Percentiles rank a stretch among this genome's conserved stretches.
phyloP scores from a whole-genome alignment of 306 rosid species.

The Quercus berberidifolia region DNA sequence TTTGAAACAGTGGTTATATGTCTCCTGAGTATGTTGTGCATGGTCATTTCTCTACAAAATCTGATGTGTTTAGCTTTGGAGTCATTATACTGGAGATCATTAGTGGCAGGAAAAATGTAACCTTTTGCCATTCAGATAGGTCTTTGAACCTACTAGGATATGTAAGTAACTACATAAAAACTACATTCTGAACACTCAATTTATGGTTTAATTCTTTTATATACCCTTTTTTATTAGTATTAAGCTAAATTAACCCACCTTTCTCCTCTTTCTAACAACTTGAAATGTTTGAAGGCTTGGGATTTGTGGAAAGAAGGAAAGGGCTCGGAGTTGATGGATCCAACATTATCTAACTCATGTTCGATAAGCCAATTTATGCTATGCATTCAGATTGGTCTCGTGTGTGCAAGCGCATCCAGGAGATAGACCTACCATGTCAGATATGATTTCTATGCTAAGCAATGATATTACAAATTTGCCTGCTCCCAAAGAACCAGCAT shows the following conservation, averaged over 20 bases:
- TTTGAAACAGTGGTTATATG: slow-evolving; percentile 12
- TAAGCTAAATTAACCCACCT: background rate
- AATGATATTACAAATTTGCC: slow-evolving; percentile 7
- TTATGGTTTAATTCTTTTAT: background rate
- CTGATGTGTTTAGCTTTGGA: slow-evolving; percentile 16
- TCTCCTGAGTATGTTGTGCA: slow-evolving; percentile 17
- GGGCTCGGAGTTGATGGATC: slow-evolving; percentile 28
- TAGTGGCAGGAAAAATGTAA: slow-evolving; percentile 15
- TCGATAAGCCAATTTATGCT: background rate
- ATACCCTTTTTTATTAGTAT: background rate
- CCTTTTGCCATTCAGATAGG: background rate
- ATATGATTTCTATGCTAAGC: slow-evolving; percentile 14
- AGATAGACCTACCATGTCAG: slow-evolving; percentile 6
- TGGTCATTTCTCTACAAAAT: slow-evolving; percentile 17
- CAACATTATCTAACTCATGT: slow-evolving; percentile 7
- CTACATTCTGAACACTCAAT: background rate
- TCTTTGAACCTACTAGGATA: slow-evolving; percentile 13
- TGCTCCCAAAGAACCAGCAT: slow-evolving; percentile 11
- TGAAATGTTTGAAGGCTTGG: background rate
- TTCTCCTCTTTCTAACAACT: background rate
- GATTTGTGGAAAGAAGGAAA: background rate
- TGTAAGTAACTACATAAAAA: background rate
- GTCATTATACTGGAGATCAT: slow-evolving; percentile 11
- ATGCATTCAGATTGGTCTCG: slow-evolving; percentile 3
- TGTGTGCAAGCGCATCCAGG: slow-evolving; percentile 12